Conservation (phyloP, 148 eudicot species). For the Rhododendron ovatum region DNA sequence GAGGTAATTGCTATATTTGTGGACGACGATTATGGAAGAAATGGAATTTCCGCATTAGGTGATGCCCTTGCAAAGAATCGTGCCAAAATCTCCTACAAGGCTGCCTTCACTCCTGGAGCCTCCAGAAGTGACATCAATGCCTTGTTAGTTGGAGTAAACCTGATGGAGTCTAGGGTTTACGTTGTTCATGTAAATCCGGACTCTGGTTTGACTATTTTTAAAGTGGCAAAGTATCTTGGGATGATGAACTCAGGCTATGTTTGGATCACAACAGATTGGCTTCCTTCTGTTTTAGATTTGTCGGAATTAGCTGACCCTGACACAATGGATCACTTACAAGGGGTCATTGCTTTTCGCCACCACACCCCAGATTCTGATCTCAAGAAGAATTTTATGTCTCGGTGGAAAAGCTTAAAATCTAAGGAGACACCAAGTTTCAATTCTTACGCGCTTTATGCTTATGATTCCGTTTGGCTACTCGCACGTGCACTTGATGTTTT, state of each 20-base stretch:
- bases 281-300: constrained; percentile 61
- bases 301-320: constrained; percentile 27
- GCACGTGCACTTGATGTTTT: constrained; percentile 69
- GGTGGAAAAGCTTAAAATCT: constrained; percentile 50
- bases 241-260: constrained; percentile 75
- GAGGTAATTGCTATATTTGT: constrained; percentile 65
- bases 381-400: constrained; percentile 35
- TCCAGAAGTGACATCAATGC: constrained; percentile 35
- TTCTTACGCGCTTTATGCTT: constrained; percentile 80
- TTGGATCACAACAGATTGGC: constrained; percentile 97
- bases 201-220: constrained; percentile 60
- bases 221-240: constrained; percentile 57
- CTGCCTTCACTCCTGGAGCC: constrained; percentile 64
- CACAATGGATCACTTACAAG: constrained; percentile 52
- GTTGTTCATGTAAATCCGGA: constrained; percentile 90
- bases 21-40: constrained; percentile 80
- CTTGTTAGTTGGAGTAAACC: constrained; percentile 54
- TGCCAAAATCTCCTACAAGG: constrained; percentile 74
- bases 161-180: constrained; percentile 72
- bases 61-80: constrained; percentile 57
- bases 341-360: constrained; percentile 73
- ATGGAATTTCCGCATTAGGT: constrained; percentile 50
- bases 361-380: constrained; percentile 57
- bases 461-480: constrained; percentile 80
- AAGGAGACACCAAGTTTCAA: constrained; percentile 41